These are phyloP conservation scores for Pythium dissimile DNA, from an alignment of 352 stramenopile species.

Conservation along the genomic window DNA sequence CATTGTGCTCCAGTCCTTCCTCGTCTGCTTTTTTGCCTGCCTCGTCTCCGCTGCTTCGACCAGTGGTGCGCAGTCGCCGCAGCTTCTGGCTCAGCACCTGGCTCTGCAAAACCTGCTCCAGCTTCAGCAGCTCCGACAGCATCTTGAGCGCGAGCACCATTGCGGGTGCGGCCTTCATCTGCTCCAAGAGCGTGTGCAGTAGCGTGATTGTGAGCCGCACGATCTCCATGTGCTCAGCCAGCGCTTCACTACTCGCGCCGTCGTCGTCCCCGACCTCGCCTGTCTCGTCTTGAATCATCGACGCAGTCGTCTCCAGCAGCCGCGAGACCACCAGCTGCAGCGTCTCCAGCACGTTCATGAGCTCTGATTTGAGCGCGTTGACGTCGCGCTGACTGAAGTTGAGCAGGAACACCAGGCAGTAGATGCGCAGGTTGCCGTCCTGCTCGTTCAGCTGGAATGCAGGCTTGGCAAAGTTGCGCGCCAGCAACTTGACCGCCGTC, in stretches of 20 bases:
- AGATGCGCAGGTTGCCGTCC: slow-evolving; percentile 63
- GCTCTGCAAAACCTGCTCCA: slow-evolving; percentile 9
- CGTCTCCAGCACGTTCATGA: slow-evolving; percentile 32
- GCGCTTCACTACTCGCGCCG: slow-evolving; percentile 16
- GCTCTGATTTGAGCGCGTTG: slow-evolving; percentile 25
- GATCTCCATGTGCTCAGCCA: slow-evolving; percentile 51
- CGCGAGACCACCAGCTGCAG: slow-evolving; percentile 31
- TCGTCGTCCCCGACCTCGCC: not conserved
- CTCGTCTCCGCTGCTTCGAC: not conserved
- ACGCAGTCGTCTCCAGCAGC: slow-evolving; percentile 21
- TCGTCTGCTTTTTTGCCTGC: not conserved
- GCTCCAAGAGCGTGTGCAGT: slow-evolving; percentile 41
- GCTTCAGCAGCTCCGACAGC: slow-evolving; percentile 17
- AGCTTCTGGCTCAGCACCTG: not conserved
- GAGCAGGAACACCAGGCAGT: slow-evolving; percentile 68
- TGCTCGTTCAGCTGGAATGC: slow-evolving; percentile 32
- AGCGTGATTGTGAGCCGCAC: slow-evolving; percentile 52
- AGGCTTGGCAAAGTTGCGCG: slow-evolving; percentile 28
- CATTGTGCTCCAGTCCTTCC: not conserved
- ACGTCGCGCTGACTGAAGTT: slow-evolving; percentile 67
- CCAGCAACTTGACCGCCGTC: slow-evolving; percentile 40
- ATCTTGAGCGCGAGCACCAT: slow-evolving; percentile 42
- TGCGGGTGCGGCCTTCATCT: slow-evolving; percentile 25
- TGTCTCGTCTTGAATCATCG: not conserved
- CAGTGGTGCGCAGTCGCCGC: not conserved